Evolutionary conservation across 176 grass and related monocot genomes (phyloP).

Genomic region (Oryza punctata): DNA sequence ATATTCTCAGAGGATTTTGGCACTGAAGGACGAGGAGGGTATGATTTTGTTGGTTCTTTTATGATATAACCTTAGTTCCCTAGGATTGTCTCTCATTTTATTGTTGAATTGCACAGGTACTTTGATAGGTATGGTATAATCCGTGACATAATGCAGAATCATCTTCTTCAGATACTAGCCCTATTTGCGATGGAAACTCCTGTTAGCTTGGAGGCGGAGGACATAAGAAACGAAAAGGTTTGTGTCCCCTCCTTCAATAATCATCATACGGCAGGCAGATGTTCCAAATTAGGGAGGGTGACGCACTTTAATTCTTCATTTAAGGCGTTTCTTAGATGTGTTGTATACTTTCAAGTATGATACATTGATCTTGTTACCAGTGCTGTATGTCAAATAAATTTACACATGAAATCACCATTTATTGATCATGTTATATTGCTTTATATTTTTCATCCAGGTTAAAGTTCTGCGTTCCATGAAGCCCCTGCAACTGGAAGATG

Average conservation of each 20-base stretch:
- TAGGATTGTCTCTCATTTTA: slow-evolving; percentile 34
- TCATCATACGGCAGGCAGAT: background rate
- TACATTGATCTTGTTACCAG: slow-evolving; percentile 1
- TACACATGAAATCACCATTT: background rate
- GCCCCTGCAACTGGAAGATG: slow-evolving; percentile 76
- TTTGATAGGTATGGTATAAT: slow-evolving; percentile 95
- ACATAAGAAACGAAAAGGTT: slow-evolving; percentile 98
- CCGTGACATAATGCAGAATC: slow-evolving; percentile 99
- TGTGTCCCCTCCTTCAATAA: background rate
- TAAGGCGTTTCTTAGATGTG: background rate
- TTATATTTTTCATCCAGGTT: slow-evolving; percentile 54
- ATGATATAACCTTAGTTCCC: slow-evolving; percentile 7
- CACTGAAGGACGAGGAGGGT: slow-evolving; percentile 93
- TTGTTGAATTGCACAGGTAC: slow-evolving; percentile 62
- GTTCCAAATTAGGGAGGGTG: background rate
- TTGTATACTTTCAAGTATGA: background rate
- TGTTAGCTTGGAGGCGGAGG: slow-evolving; percentile 91
- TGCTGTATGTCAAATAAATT: background rate
- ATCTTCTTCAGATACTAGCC: slow-evolving; percentile 94
- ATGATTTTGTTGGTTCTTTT: slow-evolving; percentile 39
- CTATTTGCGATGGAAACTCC: slow-evolving; percentile 98
- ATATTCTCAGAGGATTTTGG: slow-evolving; percentile 97
- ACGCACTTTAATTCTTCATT: slow-evolving; percentile 9
- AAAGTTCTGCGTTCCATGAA: slow-evolving; percentile 95
- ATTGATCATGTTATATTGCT: background rate